Evolutionary conservation across 1,284 basidiomycete genomes (phyloP).

Genomic region (Ganoderma leucocontextum): DNA sequence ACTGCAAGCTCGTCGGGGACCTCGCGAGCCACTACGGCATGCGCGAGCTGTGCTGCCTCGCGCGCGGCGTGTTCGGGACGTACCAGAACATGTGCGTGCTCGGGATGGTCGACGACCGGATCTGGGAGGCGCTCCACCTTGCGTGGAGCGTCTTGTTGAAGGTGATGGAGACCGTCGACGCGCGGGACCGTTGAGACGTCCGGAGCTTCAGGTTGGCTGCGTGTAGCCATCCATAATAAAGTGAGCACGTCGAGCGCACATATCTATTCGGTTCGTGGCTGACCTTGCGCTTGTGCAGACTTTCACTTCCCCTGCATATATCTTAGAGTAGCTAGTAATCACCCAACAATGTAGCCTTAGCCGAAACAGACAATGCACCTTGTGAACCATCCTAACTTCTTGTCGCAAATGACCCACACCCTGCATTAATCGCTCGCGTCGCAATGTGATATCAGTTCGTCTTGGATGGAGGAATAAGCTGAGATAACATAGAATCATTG

Average conservation of each 20-base stretch:
- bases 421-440: not conserved
- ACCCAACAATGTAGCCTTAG: slow-evolving; percentile 2
- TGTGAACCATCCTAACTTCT: not conserved
- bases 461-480: not conserved
- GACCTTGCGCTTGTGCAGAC: not conserved
- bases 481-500: slow-evolving; percentile 22
- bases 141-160: slow-evolving; percentile 28
- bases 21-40: slow-evolving; percentile 13
- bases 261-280: not conserved
- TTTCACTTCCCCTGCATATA: not conserved
- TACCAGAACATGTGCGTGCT: slow-evolving; percentile 31
- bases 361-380: not conserved
- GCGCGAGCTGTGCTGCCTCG: slow-evolving; percentile 17
- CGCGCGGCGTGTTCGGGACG: slow-evolving; percentile 22
- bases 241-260: not conserved
- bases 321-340: not conserved
- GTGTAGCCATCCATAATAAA: not conserved
- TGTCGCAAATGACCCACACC: not conserved
- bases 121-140: slow-evolving; percentile 30
- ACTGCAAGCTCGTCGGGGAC: slow-evolving; percentile 3
- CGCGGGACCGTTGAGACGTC: not conserved
- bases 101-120: slow-evolving; percentile 26
- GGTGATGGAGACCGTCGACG: slow-evolving; percentile 23
- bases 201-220: not conserved
- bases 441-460: not conserved